Evolutionary conservation across 179 eudicot genomes (phyloP).

Genomic region (Heliamphora pulchella): DNA sequence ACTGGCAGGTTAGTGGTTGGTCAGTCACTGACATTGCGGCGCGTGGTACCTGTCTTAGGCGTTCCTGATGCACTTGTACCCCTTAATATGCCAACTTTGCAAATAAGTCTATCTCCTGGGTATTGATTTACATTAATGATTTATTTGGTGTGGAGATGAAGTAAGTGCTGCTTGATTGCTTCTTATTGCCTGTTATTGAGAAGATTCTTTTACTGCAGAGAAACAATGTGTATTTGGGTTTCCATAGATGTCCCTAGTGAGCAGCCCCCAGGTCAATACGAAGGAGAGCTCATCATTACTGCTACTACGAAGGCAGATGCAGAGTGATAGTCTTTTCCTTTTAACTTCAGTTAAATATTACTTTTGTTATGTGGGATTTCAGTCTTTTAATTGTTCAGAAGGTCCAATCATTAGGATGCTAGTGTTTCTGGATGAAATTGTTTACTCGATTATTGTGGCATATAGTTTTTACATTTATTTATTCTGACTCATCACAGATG

Average conservation of each 20-base stretch:
- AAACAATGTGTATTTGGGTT: conserved; percentile 82
- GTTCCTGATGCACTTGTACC: conserved; percentile 99
- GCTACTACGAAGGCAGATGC: conserved; percentile 72
- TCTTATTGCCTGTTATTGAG: conserved; percentile 17
- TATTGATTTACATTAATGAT: conserved; percentile 28
- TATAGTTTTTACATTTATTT: conserved; percentile 16
- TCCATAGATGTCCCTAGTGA: conserved; percentile 68
- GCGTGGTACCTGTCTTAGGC: conserved; percentile 82
- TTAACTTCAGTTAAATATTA: conserved; percentile 31
- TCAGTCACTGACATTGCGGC: conserved; percentile 59
- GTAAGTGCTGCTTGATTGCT: background rate
- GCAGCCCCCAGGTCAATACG: conserved; percentile 84
- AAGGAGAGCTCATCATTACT: conserved; percentile 70
- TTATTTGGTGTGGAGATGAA: background rate
- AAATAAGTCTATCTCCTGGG: conserved; percentile 70
- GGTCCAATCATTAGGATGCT: background rate
- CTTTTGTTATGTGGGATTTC: conserved; percentile 16
- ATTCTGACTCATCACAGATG: conserved; percentile 49
- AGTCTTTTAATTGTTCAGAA: conserved; percentile 4
- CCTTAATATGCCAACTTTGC: conserved; percentile 65
- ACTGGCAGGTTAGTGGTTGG: conserved; percentile 60
- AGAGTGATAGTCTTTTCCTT: conserved; percentile 54
- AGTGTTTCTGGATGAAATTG: background rate
- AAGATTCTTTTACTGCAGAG: conserved; percentile 47
- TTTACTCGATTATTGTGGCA: background rate